These are phyloP conservation scores for Phytomonas francai DNA, from an alignment of 208 protist species.

Conservation along the genomic window DNA sequence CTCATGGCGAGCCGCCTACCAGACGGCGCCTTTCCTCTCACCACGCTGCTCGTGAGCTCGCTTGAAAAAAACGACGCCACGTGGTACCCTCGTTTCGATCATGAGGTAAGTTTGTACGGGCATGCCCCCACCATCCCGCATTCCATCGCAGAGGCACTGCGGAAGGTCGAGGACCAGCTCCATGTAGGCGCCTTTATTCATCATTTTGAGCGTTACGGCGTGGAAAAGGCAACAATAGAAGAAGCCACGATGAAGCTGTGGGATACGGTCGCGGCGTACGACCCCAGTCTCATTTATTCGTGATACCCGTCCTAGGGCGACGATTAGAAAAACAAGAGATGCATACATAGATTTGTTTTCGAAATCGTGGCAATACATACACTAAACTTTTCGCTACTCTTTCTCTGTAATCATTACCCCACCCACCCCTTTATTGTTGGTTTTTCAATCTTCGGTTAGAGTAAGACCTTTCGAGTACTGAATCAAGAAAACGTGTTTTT, in stretches of 20 bases:
- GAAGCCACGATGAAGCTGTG: slow-evolving; percentile 40
- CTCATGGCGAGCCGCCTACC: slow-evolving; percentile 18
- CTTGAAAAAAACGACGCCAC: neutral
- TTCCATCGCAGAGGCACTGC: slow-evolving; percentile 21
- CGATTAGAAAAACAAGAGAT: neutral
- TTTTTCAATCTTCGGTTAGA: too few relatives aligned
- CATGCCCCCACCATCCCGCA: slow-evolving; percentile 30
- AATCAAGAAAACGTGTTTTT: too few relatives aligned
- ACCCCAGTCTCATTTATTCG: neutral
- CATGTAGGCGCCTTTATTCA: slow-evolving; percentile 54
- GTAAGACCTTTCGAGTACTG: too few relatives aligned
- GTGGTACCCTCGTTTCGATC: slow-evolving; percentile 12
- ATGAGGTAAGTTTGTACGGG: slow-evolving; percentile 43
- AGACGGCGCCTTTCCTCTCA: slow-evolving; percentile 21
- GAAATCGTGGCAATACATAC: too few relatives aligned
- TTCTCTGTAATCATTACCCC: neutral
- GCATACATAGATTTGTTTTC: neutral
- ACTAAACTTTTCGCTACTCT: neutral
- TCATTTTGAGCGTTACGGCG: slow-evolving; percentile 62
- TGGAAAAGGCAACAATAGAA: slow-evolving; percentile 33
- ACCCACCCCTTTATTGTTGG: too few relatives aligned
- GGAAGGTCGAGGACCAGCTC: slow-evolving; percentile 39
- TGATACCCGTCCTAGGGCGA: too few relatives aligned
- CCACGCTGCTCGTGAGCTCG: slow-evolving; percentile 31
- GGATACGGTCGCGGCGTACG: slow-evolving; percentile 53